These are phyloP conservation scores for Lunularia cruciata DNA, from an alignment of 225 moss, liverwort and hornwort genomes.

Conservation along the genomic window DNA sequence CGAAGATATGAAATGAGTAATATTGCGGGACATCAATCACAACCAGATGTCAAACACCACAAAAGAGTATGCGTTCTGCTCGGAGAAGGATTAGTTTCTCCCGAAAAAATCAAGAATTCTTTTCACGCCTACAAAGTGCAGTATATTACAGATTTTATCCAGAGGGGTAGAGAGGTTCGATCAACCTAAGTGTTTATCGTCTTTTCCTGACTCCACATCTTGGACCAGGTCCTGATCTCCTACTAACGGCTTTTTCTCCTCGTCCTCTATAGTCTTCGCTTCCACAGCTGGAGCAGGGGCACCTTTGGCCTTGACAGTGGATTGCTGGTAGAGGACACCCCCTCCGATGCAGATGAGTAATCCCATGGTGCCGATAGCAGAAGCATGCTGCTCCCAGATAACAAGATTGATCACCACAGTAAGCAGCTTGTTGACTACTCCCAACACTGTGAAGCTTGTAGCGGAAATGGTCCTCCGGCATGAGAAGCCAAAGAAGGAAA, in stretches of 20 bases:
- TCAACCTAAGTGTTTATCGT: conserved; percentile 5
- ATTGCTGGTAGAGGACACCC: conserved; percentile 82
- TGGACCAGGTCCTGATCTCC: not conserved
- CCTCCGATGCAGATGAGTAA: conserved; percentile 78
- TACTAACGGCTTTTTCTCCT: conserved; percentile 42
- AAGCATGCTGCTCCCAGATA: conserved; percentile 87
- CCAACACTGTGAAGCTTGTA: conserved; percentile 78
- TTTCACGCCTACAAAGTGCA: conserved; percentile 1
- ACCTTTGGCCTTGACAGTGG: conserved; percentile 54
- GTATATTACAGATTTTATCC: conserved; percentile 10
- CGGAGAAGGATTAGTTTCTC: no score
- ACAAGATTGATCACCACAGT: conserved; percentile 79
- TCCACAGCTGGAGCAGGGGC: conserved; percentile 16
- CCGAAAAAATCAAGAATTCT: no score
- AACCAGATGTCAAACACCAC: no score
- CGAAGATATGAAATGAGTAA: no score
- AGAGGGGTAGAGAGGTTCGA: not conserved
- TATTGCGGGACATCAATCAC: no score
- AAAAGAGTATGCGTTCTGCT: no score
- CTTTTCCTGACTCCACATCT: conserved; percentile 24
- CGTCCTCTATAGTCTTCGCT: conserved; percentile 27
- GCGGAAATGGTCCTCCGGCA: conserved; percentile 71
- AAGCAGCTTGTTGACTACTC: conserved; percentile 85
- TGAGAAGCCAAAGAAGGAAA: conserved; percentile 81
- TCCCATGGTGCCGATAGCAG: conserved; percentile 61